Base-by-base conservation (phyloP, 441 rosid species). In the Erysimum pusillum region DNA sequence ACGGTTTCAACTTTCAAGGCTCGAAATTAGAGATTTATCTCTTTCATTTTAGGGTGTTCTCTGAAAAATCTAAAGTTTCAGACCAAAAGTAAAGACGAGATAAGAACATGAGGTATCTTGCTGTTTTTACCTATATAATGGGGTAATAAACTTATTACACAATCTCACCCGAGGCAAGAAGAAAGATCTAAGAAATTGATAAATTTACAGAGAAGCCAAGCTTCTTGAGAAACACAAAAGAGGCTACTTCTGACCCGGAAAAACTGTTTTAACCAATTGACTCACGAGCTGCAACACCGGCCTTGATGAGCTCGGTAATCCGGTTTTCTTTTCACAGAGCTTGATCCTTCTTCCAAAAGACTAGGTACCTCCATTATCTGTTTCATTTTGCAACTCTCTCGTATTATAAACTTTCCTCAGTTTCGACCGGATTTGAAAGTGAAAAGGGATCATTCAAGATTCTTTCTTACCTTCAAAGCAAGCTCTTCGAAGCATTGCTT, bases 331-430 rank as follows among this genome's bases (percentile, higher is more conserved):
- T 93, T 91, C 60, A 75, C 81, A 15, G 76, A 84, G 35, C 78
- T 84, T 10, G 97, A 89, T 63, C 97, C 97, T 91, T 93, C 97
- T 83, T 89, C 87, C 84, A 89, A 67, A 76, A 96, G 97, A 79
- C 92, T 90, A 15, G 99, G 99, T 76, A 85, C 78, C 56, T 93
- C 96, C 95, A 93, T 88, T 80, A 95, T 91, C 98, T 93, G 80
- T 67, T 73, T 36, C 64, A 67, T 41, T 59, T 51, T 39, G 39
- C 67, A 65, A 34, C 25, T 25, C 35, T 36, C 59, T 36, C 59
- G 6, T 35, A 22, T 69, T 18, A 54, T 36, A 45, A 42, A 36
- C 41, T 20, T 41, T 38, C n/a, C 25, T 28, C 18, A 22, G 39
- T 57, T 34, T 51, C 2, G 1, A 38, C 9, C 12, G 11, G 12